Conservation (phyloP, 2,329 filamentous ascomycete species). For the Xylaria sp. region DNA sequence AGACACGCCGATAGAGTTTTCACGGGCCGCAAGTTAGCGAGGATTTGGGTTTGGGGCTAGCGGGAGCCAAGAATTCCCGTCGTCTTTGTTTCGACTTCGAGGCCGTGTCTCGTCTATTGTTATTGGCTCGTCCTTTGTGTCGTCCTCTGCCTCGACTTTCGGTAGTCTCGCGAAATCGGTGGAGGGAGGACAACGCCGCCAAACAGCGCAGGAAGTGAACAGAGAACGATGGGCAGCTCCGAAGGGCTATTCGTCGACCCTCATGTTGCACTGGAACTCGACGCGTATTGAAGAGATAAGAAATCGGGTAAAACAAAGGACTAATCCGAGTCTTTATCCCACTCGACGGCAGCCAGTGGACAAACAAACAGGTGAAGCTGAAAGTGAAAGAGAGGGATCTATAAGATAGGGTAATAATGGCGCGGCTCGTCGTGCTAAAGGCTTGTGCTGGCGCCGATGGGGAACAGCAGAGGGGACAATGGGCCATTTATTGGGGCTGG, state of each 20-base stretch:
- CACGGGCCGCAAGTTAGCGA: constrained; percentile 21
- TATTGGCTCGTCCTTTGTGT: neutral
- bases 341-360: neutral
- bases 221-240: neutral
- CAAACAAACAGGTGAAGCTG: neutral
- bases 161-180: neutral
- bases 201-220: neutral
- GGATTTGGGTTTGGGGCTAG: constrained; percentile 29
- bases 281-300: neutral
- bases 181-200: neutral
- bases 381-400: too few species aligned
- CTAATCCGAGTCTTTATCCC: neutral
- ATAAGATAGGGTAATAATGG: too few species aligned
- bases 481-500: constrained; percentile 12
- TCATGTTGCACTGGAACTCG: too few species aligned
- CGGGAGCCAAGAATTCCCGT: neutral
- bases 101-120: neutral
- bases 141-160: neutral
- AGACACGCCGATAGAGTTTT: constrained; percentile 14
- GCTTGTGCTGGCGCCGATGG: too few species aligned
- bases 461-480: neutral
- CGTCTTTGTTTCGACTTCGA: neutral
- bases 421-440: too few species aligned
- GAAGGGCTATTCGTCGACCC: neutral
- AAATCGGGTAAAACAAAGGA: neutral